Base-by-base conservation (phyloP, 139 green algal species). In the Tetradesmus obliquus region DNA sequence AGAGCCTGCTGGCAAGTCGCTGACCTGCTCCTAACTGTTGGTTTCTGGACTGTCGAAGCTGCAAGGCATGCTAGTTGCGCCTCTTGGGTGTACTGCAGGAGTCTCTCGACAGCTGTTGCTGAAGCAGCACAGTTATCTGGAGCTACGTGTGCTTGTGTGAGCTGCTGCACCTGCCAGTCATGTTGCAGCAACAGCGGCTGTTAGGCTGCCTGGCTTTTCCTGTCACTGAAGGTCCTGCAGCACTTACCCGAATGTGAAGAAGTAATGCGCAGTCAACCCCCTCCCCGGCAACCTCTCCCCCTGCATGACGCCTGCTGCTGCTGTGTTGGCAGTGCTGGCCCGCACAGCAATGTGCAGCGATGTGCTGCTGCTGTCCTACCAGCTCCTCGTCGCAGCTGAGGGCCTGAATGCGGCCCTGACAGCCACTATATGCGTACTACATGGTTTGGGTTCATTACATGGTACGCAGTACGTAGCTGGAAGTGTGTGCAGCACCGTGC, bases 221-320 rank as follows among this genome's bases (percentile, higher is more conserved):
- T 45, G 32, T 45, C 32, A 45, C 32, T 45, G 32, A 45, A 45
- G 32, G 32, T 45, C 32, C 32, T 45, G 32, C 32, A 45, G 32
- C 3, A 69, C 90, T 86, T 51, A 93, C 91, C 91, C 91, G 45
- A 93, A 93, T 20, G 91, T 91, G 54, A 93, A 93, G 45, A 93
- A 93, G 91, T 93, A 93, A 53, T 93, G 91, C 17, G 91, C 91
- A 15, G 91, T 93, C 2, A 93, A 58, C 9, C 91, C 85, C 72
- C 72, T 86, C 9, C 58, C 82, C 45, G 89, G 89, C 12, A 83
- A 80, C 81, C 57, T 32, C 86, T 84, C 51, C 71, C 71, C 71
- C 6, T 90, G 86, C 86, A 84, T 83, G 8, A 19, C 58, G 66
- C 66, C 66, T 76, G 66, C 66, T 24, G 66, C 66, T 76, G 66